Evolutionary conservation across 2,329 filamentous ascomycete species (phyloP).

Genomic region (Pseudomassariella vexata): DNA sequence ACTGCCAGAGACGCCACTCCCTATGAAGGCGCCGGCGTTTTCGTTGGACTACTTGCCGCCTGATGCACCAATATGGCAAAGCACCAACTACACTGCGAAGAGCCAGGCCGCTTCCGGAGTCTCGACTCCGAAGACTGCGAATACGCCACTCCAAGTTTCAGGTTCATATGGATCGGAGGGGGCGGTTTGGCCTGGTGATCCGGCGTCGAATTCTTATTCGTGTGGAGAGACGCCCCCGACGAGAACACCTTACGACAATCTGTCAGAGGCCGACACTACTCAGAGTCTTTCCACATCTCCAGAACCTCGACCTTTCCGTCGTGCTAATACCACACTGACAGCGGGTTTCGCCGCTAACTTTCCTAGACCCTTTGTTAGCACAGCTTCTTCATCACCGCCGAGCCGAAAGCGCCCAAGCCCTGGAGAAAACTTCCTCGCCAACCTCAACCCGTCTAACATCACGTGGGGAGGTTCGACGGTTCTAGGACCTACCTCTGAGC

Average conservation of each 20-base stretch:
- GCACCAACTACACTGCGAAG: conserved; percentile 39
- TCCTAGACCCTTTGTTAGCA: conserved; percentile 35
- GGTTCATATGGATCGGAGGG: conserved; percentile 55
- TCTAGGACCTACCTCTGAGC: conserved; percentile 34
- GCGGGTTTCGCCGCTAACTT: conserved; percentile 52
- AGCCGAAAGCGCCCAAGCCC: conserved; percentile 53
- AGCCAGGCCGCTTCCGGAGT: conserved; percentile 49
- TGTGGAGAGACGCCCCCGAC: conserved; percentile 57
- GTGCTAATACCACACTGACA: conserved; percentile 49
- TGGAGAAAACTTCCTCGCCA: conserved; percentile 53
- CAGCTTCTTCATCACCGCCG: conserved; percentile 35
- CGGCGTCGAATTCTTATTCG: conserved; percentile 52
- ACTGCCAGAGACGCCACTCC: conserved; percentile 55
- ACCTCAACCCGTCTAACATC: conserved; percentile 46
- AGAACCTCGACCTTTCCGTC: conserved; percentile 45
- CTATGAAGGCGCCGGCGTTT: conserved; percentile 61
- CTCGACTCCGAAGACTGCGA: conserved; percentile 51
- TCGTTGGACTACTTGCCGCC: conserved; percentile 62
- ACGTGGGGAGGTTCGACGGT: conserved; percentile 44
- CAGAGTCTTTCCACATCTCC: conserved; percentile 56
- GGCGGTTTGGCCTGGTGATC: conserved; percentile 44
- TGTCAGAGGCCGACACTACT: conserved; percentile 38
- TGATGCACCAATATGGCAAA: conserved; percentile 45
- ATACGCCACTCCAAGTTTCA: conserved; percentile 49
- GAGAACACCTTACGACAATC: conserved; percentile 37